Percentiles rank a stretch among this genome's conserved stretches.
Conservation (phyloP, 345 rosid genomes). For the Dipteronia sinensis region DNA sequence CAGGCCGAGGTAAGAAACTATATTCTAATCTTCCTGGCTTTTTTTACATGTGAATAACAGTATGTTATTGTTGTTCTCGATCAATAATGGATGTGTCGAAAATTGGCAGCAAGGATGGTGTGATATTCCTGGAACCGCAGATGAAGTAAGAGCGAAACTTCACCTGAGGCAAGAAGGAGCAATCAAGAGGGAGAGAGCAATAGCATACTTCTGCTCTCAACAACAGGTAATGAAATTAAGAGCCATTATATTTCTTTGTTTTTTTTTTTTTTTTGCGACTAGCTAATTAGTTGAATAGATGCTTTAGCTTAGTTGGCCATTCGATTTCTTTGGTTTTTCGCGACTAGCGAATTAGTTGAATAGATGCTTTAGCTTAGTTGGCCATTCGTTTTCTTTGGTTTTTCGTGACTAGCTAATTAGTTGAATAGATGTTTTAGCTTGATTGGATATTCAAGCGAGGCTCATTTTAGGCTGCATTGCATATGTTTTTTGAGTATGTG, state of each 20-base stretch:
- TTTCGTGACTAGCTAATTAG: neutral
- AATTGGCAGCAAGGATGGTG: conserved; percentile 78
- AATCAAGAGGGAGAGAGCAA: conserved; percentile 91
- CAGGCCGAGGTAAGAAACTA: conserved; percentile 64
- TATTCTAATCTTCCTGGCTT: neutral
- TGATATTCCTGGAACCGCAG: conserved; percentile 57
- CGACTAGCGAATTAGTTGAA: too few relatives aligned
- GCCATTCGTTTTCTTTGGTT: neutral
- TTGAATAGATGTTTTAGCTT: neutral
- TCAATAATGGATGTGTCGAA: neutral
- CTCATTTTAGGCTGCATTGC: neutral
- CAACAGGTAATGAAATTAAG: conserved; percentile 57
- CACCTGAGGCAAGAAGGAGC: conserved; percentile 79
- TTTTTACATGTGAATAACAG: neutral
- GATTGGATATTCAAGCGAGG: too few relatives aligned
- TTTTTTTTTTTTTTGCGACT: neutral
- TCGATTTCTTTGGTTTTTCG: too few relatives aligned
- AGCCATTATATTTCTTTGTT: neutral
- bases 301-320: neutral
- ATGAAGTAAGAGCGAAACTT: conserved; percentile 65
- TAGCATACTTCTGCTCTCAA: conserved; percentile 65
- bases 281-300: neutral
- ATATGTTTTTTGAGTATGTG: neutral
- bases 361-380: too few relatives aligned
- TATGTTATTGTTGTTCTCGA: neutral